Evolutionary conservation across 768 basidiomycete genomes (phyloP).

Genomic region (Collybia mongolica): DNA sequence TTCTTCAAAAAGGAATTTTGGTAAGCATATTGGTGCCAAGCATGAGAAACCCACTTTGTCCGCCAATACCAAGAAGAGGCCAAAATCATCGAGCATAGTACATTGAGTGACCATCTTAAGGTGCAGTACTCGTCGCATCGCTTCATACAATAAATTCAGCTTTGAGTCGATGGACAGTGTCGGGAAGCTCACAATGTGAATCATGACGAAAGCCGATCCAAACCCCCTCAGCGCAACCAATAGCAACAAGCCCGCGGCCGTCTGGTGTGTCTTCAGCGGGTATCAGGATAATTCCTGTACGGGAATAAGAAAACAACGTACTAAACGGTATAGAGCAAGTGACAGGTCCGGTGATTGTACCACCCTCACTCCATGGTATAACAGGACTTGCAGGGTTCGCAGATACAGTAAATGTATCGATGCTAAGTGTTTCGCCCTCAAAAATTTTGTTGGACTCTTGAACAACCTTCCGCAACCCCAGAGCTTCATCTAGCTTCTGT

Average conservation of each 20-base stretch:
- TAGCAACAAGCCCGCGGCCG: conserved; percentile 78
- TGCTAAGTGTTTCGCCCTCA: conserved; percentile 85
- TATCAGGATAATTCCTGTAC: not conserved
- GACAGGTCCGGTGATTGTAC: conserved; percentile 75
- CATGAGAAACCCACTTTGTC: conserved; percentile 66
- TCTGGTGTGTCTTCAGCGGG: conserved; percentile 71
- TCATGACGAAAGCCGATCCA: conserved; percentile 94
- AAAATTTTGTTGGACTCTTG: conserved; percentile 96
- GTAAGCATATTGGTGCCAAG: conserved; percentile 33
- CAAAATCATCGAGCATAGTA: conserved; percentile 93
- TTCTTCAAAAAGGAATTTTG: conserved; percentile 44
- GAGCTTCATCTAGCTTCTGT: conserved; percentile 86
- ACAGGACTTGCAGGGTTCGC: conserved; percentile 46
- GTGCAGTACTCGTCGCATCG: conserved; percentile 89
- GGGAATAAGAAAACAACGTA: conserved; percentile 32
- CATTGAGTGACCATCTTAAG: conserved; percentile 91
- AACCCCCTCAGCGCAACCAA: conserved; percentile 90
- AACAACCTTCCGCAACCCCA: conserved; percentile 80
- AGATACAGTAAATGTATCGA: conserved; percentile 82
- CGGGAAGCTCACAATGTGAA: conserved; percentile 62
- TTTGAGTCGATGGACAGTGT: not conserved
- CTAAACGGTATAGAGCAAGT: conserved; percentile 96
- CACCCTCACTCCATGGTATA: conserved; percentile 66
- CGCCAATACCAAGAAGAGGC: conserved; percentile 93
- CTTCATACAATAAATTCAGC: conserved; percentile 44